Base-by-base conservation (phyloP, 1,284 basidiomycete genomes). In the Phylloboletellus chloephorus region DNA sequence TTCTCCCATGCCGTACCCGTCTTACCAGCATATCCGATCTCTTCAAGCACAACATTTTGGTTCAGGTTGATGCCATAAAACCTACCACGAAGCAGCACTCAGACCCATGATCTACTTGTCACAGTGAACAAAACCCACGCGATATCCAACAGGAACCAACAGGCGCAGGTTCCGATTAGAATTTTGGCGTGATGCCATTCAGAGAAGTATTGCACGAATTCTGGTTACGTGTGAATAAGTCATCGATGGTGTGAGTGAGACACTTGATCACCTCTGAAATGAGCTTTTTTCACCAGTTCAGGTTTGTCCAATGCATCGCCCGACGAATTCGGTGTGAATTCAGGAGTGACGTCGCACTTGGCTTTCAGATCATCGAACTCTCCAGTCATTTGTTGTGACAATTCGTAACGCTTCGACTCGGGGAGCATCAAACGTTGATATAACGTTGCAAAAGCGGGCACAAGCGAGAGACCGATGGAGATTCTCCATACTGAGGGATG, bases 41-140 rank as follows among this genome's bases (percentile, higher is more conserved):
- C 69, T 51, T 78, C 66, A 6, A 85, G 69, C 10, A 85, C 83
- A 51, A 85, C 79, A 52, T 79, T 82, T 51, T 82, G 76, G 68
- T 88, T 88, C 31, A 88, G 66, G 62, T 86, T 87, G 65, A 87
- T 82, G 3, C 85, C 84, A 60, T 87, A 84, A 61, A 83, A 84
- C 0, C 76, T 79, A 41, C 20, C 19, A 31, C 17, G 13, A 5
- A 20, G 17, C 1, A 22, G 19, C n/a, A 22, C 6, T 26, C 29
- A 29, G 40, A 9, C 7, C 5, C 12, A 5, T 5, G 7, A n/a
- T 5, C 16, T 4, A 9, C 6, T 31, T 12, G 12, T 10, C 22
- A 31, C 5, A 13, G 11, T 19, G 39, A 12, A 12, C 20, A 38
- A 16, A 4, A 59, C 67, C 36, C 49, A 73, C 63, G 76, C 74